Evolutionary conservation across 768 basidiomycete genomes (phyloP).

Genomic region (Lentinula detonsa): DNA sequence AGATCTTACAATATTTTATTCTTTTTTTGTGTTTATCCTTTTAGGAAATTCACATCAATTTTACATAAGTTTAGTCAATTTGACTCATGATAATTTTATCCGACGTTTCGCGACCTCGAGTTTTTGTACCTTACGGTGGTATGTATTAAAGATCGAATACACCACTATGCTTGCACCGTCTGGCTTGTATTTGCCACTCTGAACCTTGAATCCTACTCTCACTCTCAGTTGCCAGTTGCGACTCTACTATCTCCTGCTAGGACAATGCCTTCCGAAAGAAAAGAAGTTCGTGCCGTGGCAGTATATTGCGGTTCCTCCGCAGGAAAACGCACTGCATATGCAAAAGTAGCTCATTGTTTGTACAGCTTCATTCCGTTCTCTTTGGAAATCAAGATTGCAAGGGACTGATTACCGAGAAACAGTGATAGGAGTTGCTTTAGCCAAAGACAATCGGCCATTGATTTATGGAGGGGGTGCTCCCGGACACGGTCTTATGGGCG

Average conservation of each 20-base stretch:
- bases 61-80: too few relatives aligned
- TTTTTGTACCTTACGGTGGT: too few relatives aligned
- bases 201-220: too few relatives aligned
- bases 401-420: not conserved
- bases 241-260: constrained; percentile 7
- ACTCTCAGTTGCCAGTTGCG: too few relatives aligned
- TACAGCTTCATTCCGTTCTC: not conserved
- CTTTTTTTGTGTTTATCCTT: too few relatives aligned
- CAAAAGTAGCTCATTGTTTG: constrained; percentile 67
- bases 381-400: not conserved
- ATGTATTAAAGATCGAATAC: too few relatives aligned
- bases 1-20: too few relatives aligned
- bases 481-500: constrained; percentile 73
- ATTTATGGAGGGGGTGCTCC: constrained; percentile 84
- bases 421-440: constrained; percentile 77
- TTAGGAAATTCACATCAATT: too few relatives aligned
- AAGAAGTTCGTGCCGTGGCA: constrained; percentile 38
- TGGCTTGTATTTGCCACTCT: too few relatives aligned
- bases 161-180: too few relatives aligned
- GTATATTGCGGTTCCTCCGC: constrained; percentile 82
- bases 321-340: constrained; percentile 57
- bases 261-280: not conserved
- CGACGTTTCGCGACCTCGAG: too few relatives aligned
- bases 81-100: too few relatives aligned
- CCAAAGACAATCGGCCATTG: constrained; percentile 49